Conservation (phyloP, 148 eudicot genomes). For the Silene latifolia region DNA sequence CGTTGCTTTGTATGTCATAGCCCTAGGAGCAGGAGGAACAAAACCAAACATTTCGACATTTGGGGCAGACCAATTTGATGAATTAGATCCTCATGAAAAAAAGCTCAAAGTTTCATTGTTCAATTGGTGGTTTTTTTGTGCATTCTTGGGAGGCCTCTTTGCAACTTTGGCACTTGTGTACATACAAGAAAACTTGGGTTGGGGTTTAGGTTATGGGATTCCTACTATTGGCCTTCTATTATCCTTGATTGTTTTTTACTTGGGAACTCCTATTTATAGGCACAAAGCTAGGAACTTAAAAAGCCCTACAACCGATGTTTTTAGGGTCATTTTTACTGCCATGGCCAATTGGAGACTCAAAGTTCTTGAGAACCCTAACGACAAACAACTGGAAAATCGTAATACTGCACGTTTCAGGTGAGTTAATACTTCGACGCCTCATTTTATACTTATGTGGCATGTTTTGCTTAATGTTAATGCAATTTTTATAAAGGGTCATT, state of each 20-base stretch:
- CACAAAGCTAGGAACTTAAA: conserved; percentile 52
- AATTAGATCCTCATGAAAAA: conserved; percentile 55
- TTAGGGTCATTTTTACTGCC: conserved; percentile 39
- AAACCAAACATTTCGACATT: conserved; percentile 91
- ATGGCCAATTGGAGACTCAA: conserved; percentile 44
- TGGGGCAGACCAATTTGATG: conserved; percentile 92
- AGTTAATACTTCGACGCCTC: background rate
- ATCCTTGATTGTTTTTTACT: conserved; percentile 62
- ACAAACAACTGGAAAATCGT: conserved; percentile 36
- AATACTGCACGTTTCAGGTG: conserved; percentile 52
- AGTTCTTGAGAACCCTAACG: conserved; percentile 33
- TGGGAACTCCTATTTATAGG: conserved; percentile 67
- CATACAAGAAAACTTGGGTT: conserved; percentile 82
- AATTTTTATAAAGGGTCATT: too few species aligned
- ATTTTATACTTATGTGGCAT: background rate
- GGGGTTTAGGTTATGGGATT: conserved; percentile 88
- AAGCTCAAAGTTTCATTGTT: conserved; percentile 73
- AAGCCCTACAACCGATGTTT: conserved; percentile 53
- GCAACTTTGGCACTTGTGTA: conserved; percentile 77
- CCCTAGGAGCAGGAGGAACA: conserved; percentile 82
- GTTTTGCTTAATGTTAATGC: background rate
- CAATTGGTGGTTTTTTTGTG: conserved; percentile 96
- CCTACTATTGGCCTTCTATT: conserved; percentile 62
- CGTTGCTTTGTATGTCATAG: conserved; percentile 69
- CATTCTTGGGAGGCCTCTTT: conserved; percentile 63